Percentiles rank a stretch among this genome's conserved stretches.
These are phyloP conservation scores for Coniochaeta prunicola DNA, from an alignment of 2,329 filamentous ascomycete genomes.

Conservation along the genomic window DNA sequence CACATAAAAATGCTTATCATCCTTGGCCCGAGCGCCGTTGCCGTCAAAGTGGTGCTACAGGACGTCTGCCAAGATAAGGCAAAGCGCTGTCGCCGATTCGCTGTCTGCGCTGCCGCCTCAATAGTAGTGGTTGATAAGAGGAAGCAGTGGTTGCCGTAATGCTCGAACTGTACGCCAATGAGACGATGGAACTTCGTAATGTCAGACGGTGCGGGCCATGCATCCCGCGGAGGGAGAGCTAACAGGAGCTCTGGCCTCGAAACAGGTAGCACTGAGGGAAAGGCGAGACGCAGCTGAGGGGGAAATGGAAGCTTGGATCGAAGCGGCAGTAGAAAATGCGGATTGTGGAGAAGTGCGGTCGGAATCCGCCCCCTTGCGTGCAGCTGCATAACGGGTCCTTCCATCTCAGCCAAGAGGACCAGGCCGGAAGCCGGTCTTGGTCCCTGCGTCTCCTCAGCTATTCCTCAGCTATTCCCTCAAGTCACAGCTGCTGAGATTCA, in stretches of 20 bases:
- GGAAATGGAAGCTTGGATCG: too few species aligned
- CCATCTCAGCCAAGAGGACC: neutral
- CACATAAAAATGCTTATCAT: neutral
- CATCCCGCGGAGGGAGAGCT: neutral
- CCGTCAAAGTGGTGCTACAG: neutral
- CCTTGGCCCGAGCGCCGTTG: neutral
- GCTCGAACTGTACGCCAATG: neutral
- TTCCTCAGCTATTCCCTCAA: too few species aligned
- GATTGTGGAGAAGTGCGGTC: neutral
- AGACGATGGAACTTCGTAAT: neutral
- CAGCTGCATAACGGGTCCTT: neutral
- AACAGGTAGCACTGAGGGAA: neutral
- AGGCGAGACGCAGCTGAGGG: too few species aligned
- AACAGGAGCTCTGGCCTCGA: neutral
- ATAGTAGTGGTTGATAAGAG: neutral
- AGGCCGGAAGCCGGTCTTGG: neutral
- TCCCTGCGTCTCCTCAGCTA: neutral
- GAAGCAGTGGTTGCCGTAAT: neutral
- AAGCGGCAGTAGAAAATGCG: neutral
- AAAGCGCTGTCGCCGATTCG: neutral
- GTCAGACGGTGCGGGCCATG: neutral
- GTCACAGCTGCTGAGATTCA: neutral
- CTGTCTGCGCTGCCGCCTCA: neutral
- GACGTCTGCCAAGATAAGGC: neutral
- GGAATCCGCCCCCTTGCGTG: neutral